Evolutionary conservation across 352 stramenopile genomes (phyloP), one percentile per base, ranked within the genome.

Genomic region (Pythium phragmitis): DNA sequence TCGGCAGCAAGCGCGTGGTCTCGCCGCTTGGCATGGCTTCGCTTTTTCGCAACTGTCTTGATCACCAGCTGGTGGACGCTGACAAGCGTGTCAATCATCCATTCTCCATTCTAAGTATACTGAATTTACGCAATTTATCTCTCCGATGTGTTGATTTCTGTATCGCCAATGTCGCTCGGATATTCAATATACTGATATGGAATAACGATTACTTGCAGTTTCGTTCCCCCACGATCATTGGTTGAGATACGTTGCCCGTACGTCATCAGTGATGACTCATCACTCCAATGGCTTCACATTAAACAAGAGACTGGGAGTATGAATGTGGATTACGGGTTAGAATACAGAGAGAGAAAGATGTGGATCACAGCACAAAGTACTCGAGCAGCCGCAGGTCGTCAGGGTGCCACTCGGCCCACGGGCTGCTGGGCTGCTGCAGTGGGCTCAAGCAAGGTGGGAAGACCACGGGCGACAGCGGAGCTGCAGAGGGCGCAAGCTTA

Each of bases 331-430:
- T 30, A 30, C 26, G 21, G 1, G 21, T 21, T 21, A 21, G 7
- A 41, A 8, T 41, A 8, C 13, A 41, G 13, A 41, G 36, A 46
- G 17, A n/a, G 14, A 17, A 0, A 39, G 34, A 11, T 14, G 11
- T 39, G 7, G 36, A 13, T 73, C 66, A 89, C 36, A 89, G 60
- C 54, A 92, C 86, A 53, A 92, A 92, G 55, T 90, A 92, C 67
- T 86, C 75, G 53, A 92, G 79, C 12, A 90, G 66, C 62, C 68
- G 80, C 58, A 88, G 54, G 12, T 92, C 83, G 0, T 89, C 80
- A 4, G 70, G 74, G 12, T 73, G 68, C 77, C 74, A 83, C 57
- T 28, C 47, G 36, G 37, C 50, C 65, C 54, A 67, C 26, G 54
- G 33, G 26, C 54, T 65, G 34, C 1, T 23, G 43, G 48, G 23